A percentile compares a stretch with the other conserved stretches of the same genome.
Evolutionary conservation across 164 flowering plant species (phyloP).

Genomic region (Berberis vulgaris): DNA sequence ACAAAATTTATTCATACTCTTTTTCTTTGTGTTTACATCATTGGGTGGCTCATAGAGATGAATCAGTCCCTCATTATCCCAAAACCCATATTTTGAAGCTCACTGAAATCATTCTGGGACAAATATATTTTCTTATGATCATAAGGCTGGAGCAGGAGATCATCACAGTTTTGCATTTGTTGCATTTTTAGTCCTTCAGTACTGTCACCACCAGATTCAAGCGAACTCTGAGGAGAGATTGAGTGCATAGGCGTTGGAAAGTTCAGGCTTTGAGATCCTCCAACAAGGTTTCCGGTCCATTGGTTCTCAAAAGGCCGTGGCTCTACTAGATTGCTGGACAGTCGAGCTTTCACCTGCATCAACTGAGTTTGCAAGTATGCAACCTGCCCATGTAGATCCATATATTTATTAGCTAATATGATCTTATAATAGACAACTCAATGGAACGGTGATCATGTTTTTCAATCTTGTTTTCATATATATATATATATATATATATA

Average conservation of each 20-base stretch:
- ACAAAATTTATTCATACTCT: too few species aligned
- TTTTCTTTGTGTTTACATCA: too few species aligned
- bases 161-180: slow-evolving; percentile 9
- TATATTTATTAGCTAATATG: background rate
- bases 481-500: too few species aligned
- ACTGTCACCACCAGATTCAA: slow-evolving; percentile 33
- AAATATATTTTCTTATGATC: slow-evolving; percentile 29
- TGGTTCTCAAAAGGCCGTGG: slow-evolving; percentile 19
- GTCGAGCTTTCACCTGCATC: slow-evolving; percentile 63
- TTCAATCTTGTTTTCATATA: too few species aligned
- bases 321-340: slow-evolving; percentile 33
- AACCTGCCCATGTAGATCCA: slow-evolving; percentile 31
- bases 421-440: too few species aligned
- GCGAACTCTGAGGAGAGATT: slow-evolving; percentile 53
- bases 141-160: slow-evolving; percentile 17
- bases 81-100: slow-evolving; percentile 70
- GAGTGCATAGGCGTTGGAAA: slow-evolving; percentile 21
- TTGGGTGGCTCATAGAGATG: too few species aligned
- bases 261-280: slow-evolving; percentile 2
- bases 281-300: slow-evolving; percentile 24
- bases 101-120: slow-evolving; percentile 45
- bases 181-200: background rate
- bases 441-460: too few species aligned
- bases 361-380: slow-evolving; percentile 70
- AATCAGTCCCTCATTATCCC: slow-evolving; percentile 67